phyloP scores from a whole-genome alignment of 805 yeast genomes.

The Myxozyma sirexii region DNA sequence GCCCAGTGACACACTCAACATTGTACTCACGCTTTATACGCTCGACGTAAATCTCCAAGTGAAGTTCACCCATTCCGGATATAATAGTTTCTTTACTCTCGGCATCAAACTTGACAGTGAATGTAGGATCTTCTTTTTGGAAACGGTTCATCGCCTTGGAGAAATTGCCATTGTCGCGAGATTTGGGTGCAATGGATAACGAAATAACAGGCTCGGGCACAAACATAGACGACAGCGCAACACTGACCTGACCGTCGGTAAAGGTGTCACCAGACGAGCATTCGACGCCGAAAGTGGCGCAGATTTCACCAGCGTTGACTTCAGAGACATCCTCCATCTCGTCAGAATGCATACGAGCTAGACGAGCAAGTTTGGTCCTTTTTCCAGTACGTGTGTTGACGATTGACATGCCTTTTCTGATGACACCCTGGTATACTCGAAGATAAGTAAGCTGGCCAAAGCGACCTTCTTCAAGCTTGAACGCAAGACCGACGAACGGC shows the following conservation, averaged over 20 bases:
- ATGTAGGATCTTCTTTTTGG: conserved; percentile 99
- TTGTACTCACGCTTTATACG: conserved; percentile 97
- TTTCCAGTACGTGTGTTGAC: conserved; percentile 90
- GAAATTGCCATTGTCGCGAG: conserved; percentile 84
- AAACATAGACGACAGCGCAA: conserved; percentile 96
- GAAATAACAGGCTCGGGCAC: conserved; percentile 99
- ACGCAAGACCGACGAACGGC: conserved; percentile 96
- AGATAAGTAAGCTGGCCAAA: conserved; percentile 97
- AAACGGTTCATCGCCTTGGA: conserved; percentile 96
- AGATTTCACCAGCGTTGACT: conserved; percentile 96
- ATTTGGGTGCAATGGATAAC: conserved; percentile 81
- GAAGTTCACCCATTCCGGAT: conserved; percentile 98
- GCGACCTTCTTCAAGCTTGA: conserved; percentile 97
- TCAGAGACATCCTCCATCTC: conserved; percentile 98
- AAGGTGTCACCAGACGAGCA: conserved; percentile 99
- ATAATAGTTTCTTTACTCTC: conserved; percentile 94
- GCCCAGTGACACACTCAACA: conserved; percentile 92
- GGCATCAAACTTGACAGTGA: conserved; percentile 84
- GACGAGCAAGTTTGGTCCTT: conserved; percentile 86
- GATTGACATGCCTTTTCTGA: conserved; percentile 88
- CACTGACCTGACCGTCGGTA: conserved; percentile 75
- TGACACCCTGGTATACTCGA: conserved; percentile 94
- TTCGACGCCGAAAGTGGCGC: conserved; percentile 99
- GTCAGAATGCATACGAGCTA: conserved; percentile 97
- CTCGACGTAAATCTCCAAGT: conserved; percentile 95